These are phyloP conservation scores for Fusarium kyushuense DNA, from an alignment of 2,329 filamentous ascomycete species.

Conservation along the genomic window DNA sequence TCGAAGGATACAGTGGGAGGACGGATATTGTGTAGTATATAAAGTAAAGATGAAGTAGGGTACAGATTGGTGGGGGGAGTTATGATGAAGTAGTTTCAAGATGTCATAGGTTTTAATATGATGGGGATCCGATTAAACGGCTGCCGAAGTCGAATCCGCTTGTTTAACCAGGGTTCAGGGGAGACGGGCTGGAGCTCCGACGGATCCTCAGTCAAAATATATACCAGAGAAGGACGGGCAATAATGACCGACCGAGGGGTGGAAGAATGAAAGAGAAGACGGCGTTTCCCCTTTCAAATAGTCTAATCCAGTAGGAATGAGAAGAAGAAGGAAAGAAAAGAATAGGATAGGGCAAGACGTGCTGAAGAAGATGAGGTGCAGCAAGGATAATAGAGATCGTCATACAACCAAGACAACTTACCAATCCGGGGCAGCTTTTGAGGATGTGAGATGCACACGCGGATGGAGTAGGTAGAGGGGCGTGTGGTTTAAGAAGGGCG, in stretches of 20 bases:
- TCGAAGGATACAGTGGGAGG: background rate
- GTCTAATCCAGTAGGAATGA: background rate
- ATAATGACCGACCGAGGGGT: constrained; percentile 12
- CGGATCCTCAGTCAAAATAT: constrained; percentile 5
- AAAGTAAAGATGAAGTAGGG: background rate
- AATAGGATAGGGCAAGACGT: constrained; percentile 3
- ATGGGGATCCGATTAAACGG: constrained; percentile 25
- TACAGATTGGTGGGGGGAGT: constrained; percentile 15
- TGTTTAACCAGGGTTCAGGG: constrained; percentile 28
- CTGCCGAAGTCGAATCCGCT: constrained; percentile 34
- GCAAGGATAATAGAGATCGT: constrained; percentile 43
- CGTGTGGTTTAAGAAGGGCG: background rate
- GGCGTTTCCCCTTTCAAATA: constrained; percentile 18
- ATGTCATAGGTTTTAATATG: constrained; percentile 34
- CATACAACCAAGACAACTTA: constrained; percentile 45
- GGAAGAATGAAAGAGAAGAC: constrained; percentile 21
- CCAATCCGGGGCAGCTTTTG: constrained; percentile 41
- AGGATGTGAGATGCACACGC: constrained; percentile 8
- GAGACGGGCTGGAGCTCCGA: constrained; percentile 17
- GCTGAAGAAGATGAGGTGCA: constrained; percentile 29
- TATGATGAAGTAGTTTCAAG: constrained; percentile 30
- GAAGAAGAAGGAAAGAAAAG: background rate
- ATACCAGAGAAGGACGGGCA: constrained; percentile 1
- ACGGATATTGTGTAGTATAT: background rate
- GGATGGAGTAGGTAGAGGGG: constrained; percentile 6